Evolutionary conservation across 2,329 filamentous ascomycete genomes (phyloP), one percentile per base, ranked within the genome.

Genomic region (Fulvia fulva): DNA sequence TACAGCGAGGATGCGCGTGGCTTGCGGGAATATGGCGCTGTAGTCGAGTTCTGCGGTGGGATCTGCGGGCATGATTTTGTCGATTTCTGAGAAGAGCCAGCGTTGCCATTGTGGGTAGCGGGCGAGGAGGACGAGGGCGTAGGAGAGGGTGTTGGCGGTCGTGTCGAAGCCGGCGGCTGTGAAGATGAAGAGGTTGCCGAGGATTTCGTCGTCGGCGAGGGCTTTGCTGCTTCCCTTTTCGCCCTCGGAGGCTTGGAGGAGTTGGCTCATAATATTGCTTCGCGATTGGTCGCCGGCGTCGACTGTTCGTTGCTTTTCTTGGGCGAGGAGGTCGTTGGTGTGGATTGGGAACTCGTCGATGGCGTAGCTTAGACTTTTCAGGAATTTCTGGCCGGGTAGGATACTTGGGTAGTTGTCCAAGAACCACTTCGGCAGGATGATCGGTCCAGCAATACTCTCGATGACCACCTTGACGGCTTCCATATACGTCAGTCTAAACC

Each of bases 71-170:
- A 77, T 28, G 6, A 81, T 67, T 1, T 63, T 47, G 47, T 76
- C 69, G 34, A 83, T 70, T 63, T 84, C 82, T 55, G 79, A 79
- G 8, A 70, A 68, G 3, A 84, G 64, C 80, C 81, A 83, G 2
- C 75, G 73, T 66, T 84, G 81, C 70, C 77, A 78, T 53, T 79
- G 66, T 0, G 79, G 78, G 57, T 80, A 70, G 1, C 73, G 66
- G 1, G 79, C 75, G 0, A 83, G 71, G 4, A 81, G 67, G 1
- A 74, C 73, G n/a, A 82, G 63, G 2, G 78, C 76, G 60, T 78
- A 84, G 0, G 76, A 73, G 47, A 83, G 72, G 0, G 78, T 79
- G 53, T 79, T 80, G 1, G 80, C 78, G 0, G 79, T 81, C 0
- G 77, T 79, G 59, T 82, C 77, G 60, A 78, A 78, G 1, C 79